phyloP scores from a whole-genome alignment of 1,139 yeast species.

The Scheffersomyces titani region DNA sequence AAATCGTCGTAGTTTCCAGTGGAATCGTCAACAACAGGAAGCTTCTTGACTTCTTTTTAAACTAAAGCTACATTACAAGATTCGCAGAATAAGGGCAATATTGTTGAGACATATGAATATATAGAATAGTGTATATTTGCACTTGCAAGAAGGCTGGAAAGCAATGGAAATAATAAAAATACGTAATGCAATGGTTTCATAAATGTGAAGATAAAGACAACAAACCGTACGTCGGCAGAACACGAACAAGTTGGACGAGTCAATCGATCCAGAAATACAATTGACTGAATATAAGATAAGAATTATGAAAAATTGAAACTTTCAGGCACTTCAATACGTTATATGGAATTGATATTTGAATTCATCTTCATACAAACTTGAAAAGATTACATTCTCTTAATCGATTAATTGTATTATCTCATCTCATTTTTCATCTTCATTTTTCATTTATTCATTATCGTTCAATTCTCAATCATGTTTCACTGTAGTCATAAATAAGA shows the following conservation, averaged over 20 bases:
- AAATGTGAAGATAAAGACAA: neutral
- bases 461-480: neutral
- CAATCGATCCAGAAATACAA: neutral
- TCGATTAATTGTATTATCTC: no score
- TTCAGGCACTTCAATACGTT: neutral
- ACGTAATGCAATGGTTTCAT: neutral
- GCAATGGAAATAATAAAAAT: neutral
- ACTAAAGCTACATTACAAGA: neutral
- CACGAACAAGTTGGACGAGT: neutral
- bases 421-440: neutral
- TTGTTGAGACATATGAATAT: neutral
- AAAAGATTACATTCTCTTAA: no score
- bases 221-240: neutral
- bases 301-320: neutral
- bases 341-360: neutral
- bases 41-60: slow-evolving; percentile 21
- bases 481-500: neutral
- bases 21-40: slow-evolving; percentile 54
- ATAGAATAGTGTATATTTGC: neutral
- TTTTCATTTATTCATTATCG: neutral
- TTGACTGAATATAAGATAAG: neutral
- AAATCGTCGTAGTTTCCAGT: slow-evolving; percentile 55
- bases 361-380: neutral
- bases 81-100: neutral
- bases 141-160: neutral